These are phyloP conservation scores for Botryosphaeria dothidea DNA, from an alignment of 2,329 filamentous ascomycete genomes.

Conservation along the genomic window DNA sequence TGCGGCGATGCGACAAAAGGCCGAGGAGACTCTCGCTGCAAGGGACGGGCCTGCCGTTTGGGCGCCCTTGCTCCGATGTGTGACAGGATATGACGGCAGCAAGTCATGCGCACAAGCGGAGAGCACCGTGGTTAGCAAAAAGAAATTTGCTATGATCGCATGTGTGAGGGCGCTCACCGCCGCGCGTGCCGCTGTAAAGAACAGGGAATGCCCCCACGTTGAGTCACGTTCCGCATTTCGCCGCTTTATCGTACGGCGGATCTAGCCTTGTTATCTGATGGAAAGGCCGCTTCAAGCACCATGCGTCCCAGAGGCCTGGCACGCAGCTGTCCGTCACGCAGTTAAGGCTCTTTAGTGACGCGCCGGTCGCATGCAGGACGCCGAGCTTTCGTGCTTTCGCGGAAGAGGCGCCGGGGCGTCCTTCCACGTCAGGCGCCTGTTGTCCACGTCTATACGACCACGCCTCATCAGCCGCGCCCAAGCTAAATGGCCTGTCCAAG, in stretches of 20 bases:
- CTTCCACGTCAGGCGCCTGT: slow-evolving; percentile 15
- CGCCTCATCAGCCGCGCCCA: slow-evolving; percentile 12
- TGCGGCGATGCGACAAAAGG: background rate
- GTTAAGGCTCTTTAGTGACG: slow-evolving; percentile 10
- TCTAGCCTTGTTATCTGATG: slow-evolving; percentile 18
- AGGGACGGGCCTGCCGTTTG: slow-evolving; percentile 2
- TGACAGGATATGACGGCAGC: slow-evolving; percentile 3
- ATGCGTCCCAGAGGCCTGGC: slow-evolving; percentile 16
- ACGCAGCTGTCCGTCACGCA: slow-evolving; percentile 5
- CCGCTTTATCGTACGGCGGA: slow-evolving; percentile 17
- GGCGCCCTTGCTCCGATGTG: background rate
- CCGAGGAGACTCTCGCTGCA: background rate
- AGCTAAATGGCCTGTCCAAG: slow-evolving; percentile 10
- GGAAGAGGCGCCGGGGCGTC: slow-evolving; percentile 6
- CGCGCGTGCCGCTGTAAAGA: slow-evolving; percentile 9
- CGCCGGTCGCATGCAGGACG: slow-evolving; percentile 11
- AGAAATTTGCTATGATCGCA: slow-evolving; percentile 9
- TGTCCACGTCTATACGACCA: slow-evolving; percentile 14
- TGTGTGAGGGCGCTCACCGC: background rate
- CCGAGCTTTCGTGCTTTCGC: too few species aligned
- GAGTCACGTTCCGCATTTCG: slow-evolving; percentile 10
- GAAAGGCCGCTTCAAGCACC: background rate
- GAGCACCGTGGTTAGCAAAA: background rate
- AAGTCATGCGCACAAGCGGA: slow-evolving; percentile 14
- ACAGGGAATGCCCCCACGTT: background rate